Conservation (phyloP, 345 rosid genomes). For the Eucalyptus urophylla region DNA sequence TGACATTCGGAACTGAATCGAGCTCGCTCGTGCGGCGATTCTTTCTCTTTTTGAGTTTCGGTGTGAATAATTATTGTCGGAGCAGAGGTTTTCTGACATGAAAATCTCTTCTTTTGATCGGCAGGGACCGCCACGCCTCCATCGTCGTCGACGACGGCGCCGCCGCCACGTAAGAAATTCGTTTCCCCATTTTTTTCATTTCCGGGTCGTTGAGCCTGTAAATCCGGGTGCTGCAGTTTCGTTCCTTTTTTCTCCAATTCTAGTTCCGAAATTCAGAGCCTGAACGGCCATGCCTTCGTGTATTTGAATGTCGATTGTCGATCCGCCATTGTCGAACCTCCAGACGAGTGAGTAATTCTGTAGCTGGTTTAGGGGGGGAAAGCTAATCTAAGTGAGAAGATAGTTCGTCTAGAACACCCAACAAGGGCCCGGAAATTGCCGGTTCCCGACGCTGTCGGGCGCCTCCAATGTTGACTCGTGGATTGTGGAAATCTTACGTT, state of each 20-base stretch:
- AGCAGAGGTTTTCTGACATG: neutral
- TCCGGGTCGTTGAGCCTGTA: neutral
- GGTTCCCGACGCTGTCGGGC: neutral
- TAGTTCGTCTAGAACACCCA: neutral
- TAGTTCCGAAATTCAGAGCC: neutral
- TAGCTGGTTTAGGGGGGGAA: neutral
- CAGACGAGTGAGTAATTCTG: neutral
- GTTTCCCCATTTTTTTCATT: neutral
- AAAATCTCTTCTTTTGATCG: neutral
- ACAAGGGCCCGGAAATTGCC: neutral
- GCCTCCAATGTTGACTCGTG: neutral
- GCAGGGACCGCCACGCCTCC: neutral
- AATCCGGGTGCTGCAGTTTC: neutral
- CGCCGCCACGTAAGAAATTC: slow-evolving; percentile 1
- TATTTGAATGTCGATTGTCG: neutral
- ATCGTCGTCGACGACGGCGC: neutral
- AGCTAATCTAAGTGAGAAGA: neutral
- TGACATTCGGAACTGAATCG: neutral
- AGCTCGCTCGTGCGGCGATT: neutral
- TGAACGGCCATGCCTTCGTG: neutral
- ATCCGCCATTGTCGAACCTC: neutral
- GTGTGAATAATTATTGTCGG: neutral
- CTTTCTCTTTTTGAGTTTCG: neutral
- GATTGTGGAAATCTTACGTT: neutral
- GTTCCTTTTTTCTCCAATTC: neutral